These are phyloP conservation scores for Alternaria tenuissima DNA, from an alignment of 2,329 filamentous ascomycete species.

Conservation along the genomic window DNA sequence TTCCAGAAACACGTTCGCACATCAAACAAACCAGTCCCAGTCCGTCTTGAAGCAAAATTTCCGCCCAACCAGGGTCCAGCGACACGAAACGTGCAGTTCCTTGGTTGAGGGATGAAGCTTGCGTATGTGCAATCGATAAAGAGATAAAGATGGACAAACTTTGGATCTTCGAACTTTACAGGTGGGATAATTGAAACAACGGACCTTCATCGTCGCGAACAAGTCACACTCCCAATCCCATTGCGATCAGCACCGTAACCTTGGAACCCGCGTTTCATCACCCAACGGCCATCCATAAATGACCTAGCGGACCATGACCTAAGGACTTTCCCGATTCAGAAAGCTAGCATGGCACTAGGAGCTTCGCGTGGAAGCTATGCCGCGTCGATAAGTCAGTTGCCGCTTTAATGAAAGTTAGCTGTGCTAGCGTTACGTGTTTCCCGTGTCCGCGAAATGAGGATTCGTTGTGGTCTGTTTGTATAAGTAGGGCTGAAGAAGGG, in stretches of 20 bases:
- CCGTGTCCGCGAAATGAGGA: slow-evolving; percentile 22
- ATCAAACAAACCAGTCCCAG: slow-evolving; percentile 2
- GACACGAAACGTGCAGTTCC: not conserved
- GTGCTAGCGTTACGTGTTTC: slow-evolving; percentile 9
- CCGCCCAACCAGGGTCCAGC: not conserved
- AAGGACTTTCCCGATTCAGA: slow-evolving; percentile 7
- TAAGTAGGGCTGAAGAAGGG: slow-evolving; percentile 27
- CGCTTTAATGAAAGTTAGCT: slow-evolving; percentile 3
- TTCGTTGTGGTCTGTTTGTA: slow-evolving; percentile 5
- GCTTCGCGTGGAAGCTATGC: slow-evolving; percentile 35
- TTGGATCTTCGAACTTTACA: not conserved
- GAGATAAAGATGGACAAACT: not conserved
- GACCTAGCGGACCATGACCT: slow-evolving; percentile 5
- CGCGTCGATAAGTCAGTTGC: slow-evolving; percentile 19
- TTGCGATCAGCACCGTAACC: not conserved
- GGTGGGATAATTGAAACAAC: not conserved
- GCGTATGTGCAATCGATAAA: not conserved
- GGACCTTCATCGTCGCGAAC: not conserved
- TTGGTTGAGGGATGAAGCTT: not conserved
- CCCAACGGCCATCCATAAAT: slow-evolving; percentile 10
- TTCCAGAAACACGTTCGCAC: slow-evolving; percentile 17
- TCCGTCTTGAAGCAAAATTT: not conserved
- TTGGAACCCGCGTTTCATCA: slow-evolving; percentile 12
- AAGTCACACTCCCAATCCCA: not conserved
- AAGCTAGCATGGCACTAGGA: slow-evolving; percentile 4